These are phyloP conservation scores for Pezicula rhizophila DNA, from an alignment of 2,329 filamentous ascomycete genomes.

Conservation along the genomic window DNA sequence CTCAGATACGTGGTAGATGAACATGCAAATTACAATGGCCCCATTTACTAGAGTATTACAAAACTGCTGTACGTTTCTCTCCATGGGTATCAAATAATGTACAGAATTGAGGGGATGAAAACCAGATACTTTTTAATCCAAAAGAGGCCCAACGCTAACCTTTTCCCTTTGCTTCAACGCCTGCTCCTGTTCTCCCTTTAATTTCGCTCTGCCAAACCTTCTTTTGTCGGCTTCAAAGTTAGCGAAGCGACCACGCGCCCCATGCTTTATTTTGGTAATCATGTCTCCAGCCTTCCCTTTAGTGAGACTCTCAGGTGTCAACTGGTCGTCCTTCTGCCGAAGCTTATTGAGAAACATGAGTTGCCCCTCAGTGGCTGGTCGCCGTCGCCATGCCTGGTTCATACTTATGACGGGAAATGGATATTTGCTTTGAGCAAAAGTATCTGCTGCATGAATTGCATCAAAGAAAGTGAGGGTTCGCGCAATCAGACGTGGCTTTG, in stretches of 20 bases:
- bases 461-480: constrained; percentile 60
- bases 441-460: constrained; percentile 81
- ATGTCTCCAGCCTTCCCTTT: constrained; percentile 82
- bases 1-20: too few species aligned
- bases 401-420: constrained; percentile 61
- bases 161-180: constrained; percentile 40
- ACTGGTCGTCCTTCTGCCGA: constrained; percentile 44
- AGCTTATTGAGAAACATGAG: constrained; percentile 65
- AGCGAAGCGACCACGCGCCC: constrained; percentile 61
- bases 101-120: not conserved
- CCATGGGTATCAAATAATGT: not conserved
- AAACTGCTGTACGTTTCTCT: not conserved
- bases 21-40: not conserved
- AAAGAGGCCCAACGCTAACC: constrained; percentile 51
- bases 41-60: not conserved
- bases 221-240: constrained; percentile 46
- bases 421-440: constrained; percentile 63
- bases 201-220: constrained; percentile 34
- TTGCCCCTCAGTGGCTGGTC: constrained; percentile 58
- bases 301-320: constrained; percentile 53
- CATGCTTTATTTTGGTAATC: constrained; percentile 88
- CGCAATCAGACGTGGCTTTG: constrained; percentile 63
- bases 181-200: constrained; percentile 32
- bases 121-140: constrained; percentile 10
- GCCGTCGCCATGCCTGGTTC: constrained; percentile 62